Percentiles rank a stretch among this genome's conserved stretches.
Conservation (phyloP, 768 basidiomycete genomes). For the Mycena indigotica region DNA sequence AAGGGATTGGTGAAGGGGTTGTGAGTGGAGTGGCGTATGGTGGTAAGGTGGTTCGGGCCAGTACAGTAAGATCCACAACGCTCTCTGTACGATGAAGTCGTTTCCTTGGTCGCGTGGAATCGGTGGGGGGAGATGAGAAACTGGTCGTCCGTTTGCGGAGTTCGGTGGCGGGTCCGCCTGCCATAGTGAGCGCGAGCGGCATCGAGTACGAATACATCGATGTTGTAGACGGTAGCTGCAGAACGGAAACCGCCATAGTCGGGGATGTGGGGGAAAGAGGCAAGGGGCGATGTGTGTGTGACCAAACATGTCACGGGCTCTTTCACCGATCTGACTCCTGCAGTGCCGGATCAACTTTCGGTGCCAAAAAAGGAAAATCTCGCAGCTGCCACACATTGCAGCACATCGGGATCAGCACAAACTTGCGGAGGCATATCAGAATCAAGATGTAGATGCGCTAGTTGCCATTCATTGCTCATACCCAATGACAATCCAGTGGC, state of each 20-base stretch:
- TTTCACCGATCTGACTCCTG: neutral
- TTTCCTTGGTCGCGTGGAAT: constrained; percentile 8
- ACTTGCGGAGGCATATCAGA: neutral
- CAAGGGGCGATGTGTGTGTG: neutral
- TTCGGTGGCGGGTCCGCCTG: neutral
- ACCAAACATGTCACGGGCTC: neutral
- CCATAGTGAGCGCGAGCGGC: neutral
- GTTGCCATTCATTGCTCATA: neutral
- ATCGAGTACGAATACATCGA: neutral
- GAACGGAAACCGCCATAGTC: neutral
- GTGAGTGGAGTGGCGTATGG: neutral
- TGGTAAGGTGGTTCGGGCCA: neutral
- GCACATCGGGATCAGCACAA: neutral
- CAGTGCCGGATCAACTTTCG: neutral
- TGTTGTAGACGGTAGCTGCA: neutral
- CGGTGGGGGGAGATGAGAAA: constrained; percentile 11
- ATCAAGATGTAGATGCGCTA: neutral
- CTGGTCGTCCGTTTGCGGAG: constrained; percentile 18
- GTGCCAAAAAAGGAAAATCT: neutral
- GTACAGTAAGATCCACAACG: constrained; percentile 3
- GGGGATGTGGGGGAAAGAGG: neutral
- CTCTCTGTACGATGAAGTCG: constrained; percentile 19
- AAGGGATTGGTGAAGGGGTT: constrained; percentile 31
- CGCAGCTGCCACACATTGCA: neutral
- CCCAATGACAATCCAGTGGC: neutral